Evolutionary conservation across 2,329 filamentous ascomycete species (phyloP).

Genomic region (Balansia obtecta): DNA sequence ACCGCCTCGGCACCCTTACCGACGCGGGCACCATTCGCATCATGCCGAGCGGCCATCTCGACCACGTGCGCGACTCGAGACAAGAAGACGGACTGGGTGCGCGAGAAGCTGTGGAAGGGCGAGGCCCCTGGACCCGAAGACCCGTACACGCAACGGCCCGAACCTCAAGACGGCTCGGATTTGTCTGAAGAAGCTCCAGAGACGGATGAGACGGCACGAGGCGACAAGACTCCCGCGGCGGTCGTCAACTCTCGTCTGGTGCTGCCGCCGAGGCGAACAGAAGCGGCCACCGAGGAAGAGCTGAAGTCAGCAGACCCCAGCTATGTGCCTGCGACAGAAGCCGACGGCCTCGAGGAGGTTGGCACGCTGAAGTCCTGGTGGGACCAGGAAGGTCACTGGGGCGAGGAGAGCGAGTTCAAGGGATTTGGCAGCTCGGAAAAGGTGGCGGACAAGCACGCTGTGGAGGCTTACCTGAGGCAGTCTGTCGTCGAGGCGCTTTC

Average conservation of each 20-base stretch:
- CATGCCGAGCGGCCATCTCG: constrained; percentile 19
- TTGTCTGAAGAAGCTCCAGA: constrained; percentile 20
- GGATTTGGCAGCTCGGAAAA: constrained; percentile 30
- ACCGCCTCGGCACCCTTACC: constrained; percentile 12
- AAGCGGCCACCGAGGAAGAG: constrained; percentile 22
- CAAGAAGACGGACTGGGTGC: constrained; percentile 25
- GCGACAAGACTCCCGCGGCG: constrained; percentile 14
- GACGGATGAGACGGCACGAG: constrained; percentile 8
- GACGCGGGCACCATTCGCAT: constrained; percentile 16
- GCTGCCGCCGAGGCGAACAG: constrained; percentile 21
- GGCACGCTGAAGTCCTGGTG: constrained; percentile 39
- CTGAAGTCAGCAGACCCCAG: constrained; percentile 17
- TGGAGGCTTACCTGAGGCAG: constrained; percentile 36
- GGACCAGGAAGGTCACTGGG: constrained; percentile 41
- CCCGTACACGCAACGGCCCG: constrained; percentile 23
- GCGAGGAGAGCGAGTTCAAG: constrained; percentile 28
- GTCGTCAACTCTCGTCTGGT: constrained; percentile 18
- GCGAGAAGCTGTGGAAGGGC: constrained; percentile 27
- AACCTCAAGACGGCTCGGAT: constrained; percentile 16
- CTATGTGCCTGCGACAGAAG: constrained; percentile 35
- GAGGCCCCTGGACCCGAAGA: constrained; percentile 26
- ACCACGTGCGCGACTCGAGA: constrained; percentile 20
- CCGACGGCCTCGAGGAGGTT: constrained; percentile 34
- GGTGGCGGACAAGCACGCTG: constrained; percentile 28
- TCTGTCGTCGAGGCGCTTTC: constrained; percentile 41